Evolutionary conservation across 495 filamentous ascomycete species (phyloP), one percentile per base, ranked within the genome.

Genomic region (Hypoxylon trugodes): DNA sequence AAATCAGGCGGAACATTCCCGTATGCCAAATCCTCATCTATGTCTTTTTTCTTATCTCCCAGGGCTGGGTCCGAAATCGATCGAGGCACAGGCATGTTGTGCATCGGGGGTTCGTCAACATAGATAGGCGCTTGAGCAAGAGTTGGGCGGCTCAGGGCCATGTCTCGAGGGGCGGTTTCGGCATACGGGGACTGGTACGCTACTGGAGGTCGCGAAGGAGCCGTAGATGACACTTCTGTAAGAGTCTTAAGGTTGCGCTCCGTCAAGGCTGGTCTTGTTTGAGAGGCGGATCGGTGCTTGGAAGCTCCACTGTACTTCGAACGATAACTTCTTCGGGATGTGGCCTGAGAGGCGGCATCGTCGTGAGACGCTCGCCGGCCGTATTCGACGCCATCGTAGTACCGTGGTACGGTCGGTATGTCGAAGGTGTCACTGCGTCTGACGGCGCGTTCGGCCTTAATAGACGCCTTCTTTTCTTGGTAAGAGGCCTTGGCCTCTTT

Each of bases 1-100:
- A 82, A 72, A 38, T 82, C 80, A 4, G 86, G 87, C 4, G 87
- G 87, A 2, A 90, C 73, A 28, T 85, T 77, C 30, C 93, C 93
- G 70, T 97, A 97, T 13, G 93, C 93, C 16, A 97, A 79, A 64
- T 95, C 82, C 89, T 95, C 91, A 63, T 97, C 93, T 57, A 96
- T 87, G 26, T 86, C 75, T 40, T 87, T 83, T 36, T 80, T 77
- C 60, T 75, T 77, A 16, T 71, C 65, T 32, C 55, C 61, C 40
- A 78, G 47, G n/a, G 77, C 68, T 7, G 74, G 70, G 48, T 79
- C 75, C 13, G 80, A 81, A 10, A 64, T 57, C n/a, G 75, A 69
- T 18, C 77, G 77, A 36, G 63, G 74, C 36, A 77, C 72, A 57
- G 68, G 45, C 61, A 65, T 51, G 56, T 47, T 51, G 48, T 70